These are phyloP conservation scores for Rhodotorula graminis DNA, from an alignment of 768 basidiomycete species.

Conservation along the genomic window DNA sequence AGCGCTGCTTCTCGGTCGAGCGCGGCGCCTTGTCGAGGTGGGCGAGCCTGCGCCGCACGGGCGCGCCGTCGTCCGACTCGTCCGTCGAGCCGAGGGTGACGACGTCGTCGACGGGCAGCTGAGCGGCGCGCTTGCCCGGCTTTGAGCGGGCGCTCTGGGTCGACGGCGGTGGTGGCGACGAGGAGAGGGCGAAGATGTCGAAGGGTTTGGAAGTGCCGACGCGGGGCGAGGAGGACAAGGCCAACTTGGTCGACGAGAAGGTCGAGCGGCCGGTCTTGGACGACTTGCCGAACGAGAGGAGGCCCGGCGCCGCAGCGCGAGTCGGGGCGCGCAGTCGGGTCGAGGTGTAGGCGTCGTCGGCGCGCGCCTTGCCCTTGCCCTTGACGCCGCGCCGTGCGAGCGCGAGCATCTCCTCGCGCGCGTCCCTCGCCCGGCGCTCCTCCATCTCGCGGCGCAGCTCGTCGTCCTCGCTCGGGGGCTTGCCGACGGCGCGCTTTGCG, in stretches of 20 bases:
- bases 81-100: background rate
- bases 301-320: background rate
- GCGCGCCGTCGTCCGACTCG: background rate
- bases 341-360: background rate
- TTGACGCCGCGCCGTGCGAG: background rate
- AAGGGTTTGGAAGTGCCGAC: background rate
- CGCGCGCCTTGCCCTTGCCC: conserved; percentile 3
- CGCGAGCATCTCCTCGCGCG: background rate
- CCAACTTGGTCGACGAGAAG: background rate
- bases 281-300: background rate
- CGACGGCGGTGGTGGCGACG: background rate
- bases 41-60: background rate
- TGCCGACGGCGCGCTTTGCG: no score
- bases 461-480: background rate
- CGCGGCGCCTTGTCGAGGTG: background rate
- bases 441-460: background rate
- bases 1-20: background rate
- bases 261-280: background rate
- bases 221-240: no score
- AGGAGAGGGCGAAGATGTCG: background rate
- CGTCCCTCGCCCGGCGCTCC: background rate
- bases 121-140: background rate
- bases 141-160: background rate
- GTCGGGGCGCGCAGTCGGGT: background rate
- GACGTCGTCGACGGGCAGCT: no score